Evolutionary conservation across 768 basidiomycete species (phyloP).

Genomic region (Amanita rimosa): DNA sequence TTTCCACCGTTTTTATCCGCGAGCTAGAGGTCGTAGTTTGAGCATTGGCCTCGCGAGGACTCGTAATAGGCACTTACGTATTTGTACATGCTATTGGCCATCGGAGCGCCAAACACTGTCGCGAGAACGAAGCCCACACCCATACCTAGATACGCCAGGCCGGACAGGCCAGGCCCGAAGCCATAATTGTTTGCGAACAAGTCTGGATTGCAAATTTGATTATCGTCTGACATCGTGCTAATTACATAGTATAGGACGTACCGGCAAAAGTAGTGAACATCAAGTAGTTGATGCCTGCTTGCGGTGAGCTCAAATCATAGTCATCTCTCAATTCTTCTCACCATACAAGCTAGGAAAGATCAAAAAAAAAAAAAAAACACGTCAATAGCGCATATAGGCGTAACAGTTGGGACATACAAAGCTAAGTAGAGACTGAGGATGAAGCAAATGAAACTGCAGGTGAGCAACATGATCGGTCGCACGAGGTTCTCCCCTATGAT

Average conservation of each 20-base stretch:
- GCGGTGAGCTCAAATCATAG: background rate
- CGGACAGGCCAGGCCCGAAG: conserved; percentile 39
- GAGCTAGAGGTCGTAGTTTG: conserved; percentile 21
- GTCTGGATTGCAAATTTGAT: conserved; percentile 12
- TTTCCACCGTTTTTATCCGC: conserved; percentile 44
- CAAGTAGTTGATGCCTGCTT: conserved; percentile 51
- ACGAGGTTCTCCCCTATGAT: conserved; percentile 49
- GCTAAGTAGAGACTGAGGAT: conserved; percentile 60
- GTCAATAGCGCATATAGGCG: background rate
- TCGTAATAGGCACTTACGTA: conserved; percentile 21
- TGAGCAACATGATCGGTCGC: conserved; percentile 48
- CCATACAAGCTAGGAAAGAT: conserved; percentile 50
- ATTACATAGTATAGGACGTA: conserved; percentile 14
- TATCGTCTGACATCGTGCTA: background rate
- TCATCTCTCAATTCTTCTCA: conserved; percentile 12
- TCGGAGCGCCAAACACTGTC: conserved; percentile 35
- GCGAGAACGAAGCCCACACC: conserved; percentile 44
- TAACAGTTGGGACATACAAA: conserved; percentile 33
- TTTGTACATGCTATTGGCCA: conserved; percentile 37
- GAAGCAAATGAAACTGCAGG: conserved; percentile 57
- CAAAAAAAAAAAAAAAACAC: background rate
- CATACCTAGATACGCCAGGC: conserved; percentile 44
- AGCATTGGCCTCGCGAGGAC: background rate
- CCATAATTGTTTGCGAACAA: conserved; percentile 40
- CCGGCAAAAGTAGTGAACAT: conserved; percentile 62